Evolutionary conservation across 805 yeast genomes (phyloP), one percentile per base, ranked within the genome.

Genomic region (Metschnikowia proteae): DNA sequence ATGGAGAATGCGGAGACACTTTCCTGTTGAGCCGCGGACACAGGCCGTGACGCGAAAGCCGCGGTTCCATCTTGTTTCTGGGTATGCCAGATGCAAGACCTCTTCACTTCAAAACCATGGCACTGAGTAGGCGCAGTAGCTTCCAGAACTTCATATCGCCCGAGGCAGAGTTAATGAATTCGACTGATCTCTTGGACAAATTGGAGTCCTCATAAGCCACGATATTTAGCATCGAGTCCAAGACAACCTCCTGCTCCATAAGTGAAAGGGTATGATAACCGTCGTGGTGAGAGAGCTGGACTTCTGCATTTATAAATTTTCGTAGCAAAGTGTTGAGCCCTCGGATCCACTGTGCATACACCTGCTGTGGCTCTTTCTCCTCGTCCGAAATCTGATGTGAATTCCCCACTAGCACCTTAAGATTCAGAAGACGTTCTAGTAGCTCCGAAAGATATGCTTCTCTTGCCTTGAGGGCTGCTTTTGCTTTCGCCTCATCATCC

Each of bases 291-390:
- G 29, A 26, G 17, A 56, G 13, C 7, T 45, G 48, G 5, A 50
- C 45, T 1, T 39, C 32, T 7, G 36, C 34, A 9, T 43, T 38
- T 3, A 56, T 41, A 22, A 55, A 46, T 10, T 44, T 46, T 25
- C 42, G 46, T 11, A 57, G 47, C 33, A 50, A 32, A 3, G 45
- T 7, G 35, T 53, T 52, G 25, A 54, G 43, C 5, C 51, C 57
- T 13, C 53, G 54, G 22, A 57, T 46, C 46, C 49, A 41, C 40
- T 57, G 60, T 5, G 58, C 60, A 31, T 48, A 51, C 4, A 39
- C 41, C 45, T 57, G 60, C 25, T 47, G 48, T 4, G 58, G 57
- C 38, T 56, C 56, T 11, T 42, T 29, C 8, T 46, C 40, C 13
- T 22, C 30, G 13, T 42, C 28, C 5, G 46, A 31, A 3, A 35